Percentiles rank a stretch among this genome's conserved stretches.
These are phyloP conservation scores for Teratosphaeria destructans DNA, from an alignment of 2,329 filamentous ascomycete species.

Conservation along the genomic window DNA sequence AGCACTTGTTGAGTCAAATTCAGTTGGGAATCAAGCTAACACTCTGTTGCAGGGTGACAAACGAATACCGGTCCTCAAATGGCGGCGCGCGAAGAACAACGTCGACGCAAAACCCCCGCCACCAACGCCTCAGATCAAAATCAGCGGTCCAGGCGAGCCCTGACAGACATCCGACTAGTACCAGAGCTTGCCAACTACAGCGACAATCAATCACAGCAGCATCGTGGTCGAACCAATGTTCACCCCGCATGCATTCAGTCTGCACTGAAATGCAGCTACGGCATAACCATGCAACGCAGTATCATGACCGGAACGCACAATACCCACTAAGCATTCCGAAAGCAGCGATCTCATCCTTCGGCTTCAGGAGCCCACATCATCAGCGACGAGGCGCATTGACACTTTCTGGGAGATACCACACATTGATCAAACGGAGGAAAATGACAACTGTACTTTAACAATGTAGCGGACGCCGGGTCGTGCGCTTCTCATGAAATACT, in stretches of 20 bases:
- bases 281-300: not conserved
- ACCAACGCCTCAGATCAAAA: slow-evolving; percentile 29
- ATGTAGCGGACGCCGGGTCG: not conserved
- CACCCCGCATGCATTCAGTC: not conserved
- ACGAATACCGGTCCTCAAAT: slow-evolving; percentile 27
- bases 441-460: not conserved
- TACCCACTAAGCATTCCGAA: not conserved
- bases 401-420: not conserved
- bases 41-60: slow-evolving; percentile 22
- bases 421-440: not conserved
- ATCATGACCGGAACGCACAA: not conserved
- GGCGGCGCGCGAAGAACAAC: slow-evolving; percentile 26
- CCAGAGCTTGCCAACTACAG: not conserved
- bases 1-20: not conserved
- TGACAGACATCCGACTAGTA: slow-evolving; percentile 5
- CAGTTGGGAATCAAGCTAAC: not conserved
- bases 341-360: not conserved
- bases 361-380: not conserved
- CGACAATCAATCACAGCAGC: not conserved
- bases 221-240: not conserved
- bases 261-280: not conserved
- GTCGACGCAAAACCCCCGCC: slow-evolving; percentile 22
- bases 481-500: not conserved
- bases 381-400: not conserved
- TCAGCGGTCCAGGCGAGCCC: slow-evolving; percentile 28